Base-by-base conservation (phyloP, 73 alveolate genomes). In the Paramecium tetraurelia region DNA sequence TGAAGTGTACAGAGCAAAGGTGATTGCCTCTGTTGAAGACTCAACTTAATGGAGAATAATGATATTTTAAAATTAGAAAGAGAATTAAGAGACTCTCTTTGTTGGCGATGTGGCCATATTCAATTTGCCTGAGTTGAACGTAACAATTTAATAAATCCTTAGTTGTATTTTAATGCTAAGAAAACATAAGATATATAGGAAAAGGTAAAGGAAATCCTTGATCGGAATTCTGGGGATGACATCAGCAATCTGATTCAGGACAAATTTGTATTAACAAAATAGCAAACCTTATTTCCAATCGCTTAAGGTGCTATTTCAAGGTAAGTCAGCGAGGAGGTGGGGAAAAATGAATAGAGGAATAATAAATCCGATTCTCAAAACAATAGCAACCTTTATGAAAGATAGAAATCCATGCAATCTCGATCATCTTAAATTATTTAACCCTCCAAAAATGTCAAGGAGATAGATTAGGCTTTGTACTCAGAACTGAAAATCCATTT, bases 31-130 rank as follows among this genome's bases (percentile, higher is more conserved):
- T 20, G 70, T 80, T 18, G 90, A 80, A 48, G 90, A 80, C 7
- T 80, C 35, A 18, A 80, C 90, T 31, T 80, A 80, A 80, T 80
- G 70, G 70, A 40, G 90, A 80, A 80, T 80, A 21, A 80, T 18
- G 18, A 46, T 80, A 22, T 80, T 80, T 48, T 46, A 80, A 20
- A 31, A 40, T 21, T 20, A 41, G 24, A 80, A 48, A 48, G 70
- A 80, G 29, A 48, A 48, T 46, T 59, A 80, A 80, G 90, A 80
- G 24, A 29, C 57, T 4, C 20, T 80, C 11, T 80, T 31, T 80
- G 72, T 80, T 80, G 90, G 75, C 8, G 90, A 80, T 80, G 75
- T 80, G 9, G 46, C 57, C 24, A 24, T 41, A 43, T 27, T 80
- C n/a, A 40, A 80, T 46, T 80, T 80, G 48, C 90, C 90, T 20